Conservation (phyloP, 345 rosid species). For the Gossypium bickii region DNA sequence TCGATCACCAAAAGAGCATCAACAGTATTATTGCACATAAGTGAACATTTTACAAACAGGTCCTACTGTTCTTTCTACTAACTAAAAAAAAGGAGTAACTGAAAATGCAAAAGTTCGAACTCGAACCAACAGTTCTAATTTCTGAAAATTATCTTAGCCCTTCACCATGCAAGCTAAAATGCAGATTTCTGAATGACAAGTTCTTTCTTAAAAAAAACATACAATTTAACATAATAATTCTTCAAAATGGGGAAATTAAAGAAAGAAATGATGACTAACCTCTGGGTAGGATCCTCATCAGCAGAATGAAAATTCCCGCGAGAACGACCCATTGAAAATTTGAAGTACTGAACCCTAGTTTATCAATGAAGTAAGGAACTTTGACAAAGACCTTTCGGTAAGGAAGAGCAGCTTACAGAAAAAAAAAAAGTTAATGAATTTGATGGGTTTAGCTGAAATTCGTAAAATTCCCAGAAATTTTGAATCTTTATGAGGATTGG, state of each 20-base stretch:
- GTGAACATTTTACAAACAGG: not conserved
- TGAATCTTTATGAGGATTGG: not conserved
- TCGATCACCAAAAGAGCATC: not conserved
- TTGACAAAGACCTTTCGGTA: not conserved
- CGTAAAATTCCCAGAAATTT: slow-evolving; percentile 5
- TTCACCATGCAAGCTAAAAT: slow-evolving; percentile 10
- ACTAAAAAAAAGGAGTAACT: not conserved
- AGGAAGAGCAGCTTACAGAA: not conserved
- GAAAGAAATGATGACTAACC: slow-evolving; percentile 37
- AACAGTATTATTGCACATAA: not conserved
- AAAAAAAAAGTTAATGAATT: not conserved
- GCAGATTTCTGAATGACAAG: not conserved
- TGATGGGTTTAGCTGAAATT: not conserved
- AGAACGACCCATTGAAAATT: slow-evolving; percentile 75
- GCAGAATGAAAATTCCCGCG: slow-evolving; percentile 86
- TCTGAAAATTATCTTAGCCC: not conserved
- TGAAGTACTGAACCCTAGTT: slow-evolving; percentile 21
- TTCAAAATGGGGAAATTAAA: not conserved
- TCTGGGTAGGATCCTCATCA: slow-evolving; percentile 91
- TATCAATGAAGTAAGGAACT: not conserved
- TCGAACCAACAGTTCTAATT: not conserved
- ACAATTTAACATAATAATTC: not conserved
- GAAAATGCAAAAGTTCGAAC: not conserved
- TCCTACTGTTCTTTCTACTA: not conserved
- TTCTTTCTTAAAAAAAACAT: not conserved